Evolutionary conservation across 345 rosid genomes (phyloP).

Genomic region (Noccaea bulbosa): DNA sequence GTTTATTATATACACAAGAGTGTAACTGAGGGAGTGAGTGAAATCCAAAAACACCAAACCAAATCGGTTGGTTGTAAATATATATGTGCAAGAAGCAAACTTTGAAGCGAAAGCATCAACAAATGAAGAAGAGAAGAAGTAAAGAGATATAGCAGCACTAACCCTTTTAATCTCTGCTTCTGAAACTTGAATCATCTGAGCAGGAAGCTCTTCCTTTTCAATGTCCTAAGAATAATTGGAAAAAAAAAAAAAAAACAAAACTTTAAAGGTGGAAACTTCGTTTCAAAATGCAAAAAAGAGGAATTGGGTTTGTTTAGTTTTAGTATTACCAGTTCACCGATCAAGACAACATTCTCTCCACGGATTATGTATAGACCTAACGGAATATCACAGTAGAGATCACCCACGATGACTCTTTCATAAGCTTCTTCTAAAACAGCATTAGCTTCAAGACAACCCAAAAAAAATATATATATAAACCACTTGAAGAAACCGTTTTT

Average conservation of each 20-base stretch:
- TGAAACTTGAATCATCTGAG: slow-evolving; percentile 60
- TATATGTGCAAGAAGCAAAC: slow-evolving; percentile 10
- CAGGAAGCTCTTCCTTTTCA: slow-evolving; percentile 75
- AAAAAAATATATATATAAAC: slow-evolving; percentile 6
- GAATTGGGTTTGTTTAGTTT: neutral
- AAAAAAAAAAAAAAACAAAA: neutral
- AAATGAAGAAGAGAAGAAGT: neutral
- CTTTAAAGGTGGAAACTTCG: slow-evolving; percentile 22
- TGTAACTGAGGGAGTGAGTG: slow-evolving; percentile 10
- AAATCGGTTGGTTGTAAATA: neutral
- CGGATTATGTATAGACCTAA: slow-evolving; percentile 90
- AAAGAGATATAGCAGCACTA: slow-evolving; percentile 14
- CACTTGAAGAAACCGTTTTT: neutral
- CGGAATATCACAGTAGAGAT: slow-evolving; percentile 84
- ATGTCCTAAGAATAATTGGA: slow-evolving; percentile 47
- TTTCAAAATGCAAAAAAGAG: slow-evolving; percentile 18
- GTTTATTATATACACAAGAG: slow-evolving; percentile 26
- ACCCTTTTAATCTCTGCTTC: slow-evolving; percentile 62
- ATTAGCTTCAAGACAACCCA: slow-evolving; percentile 59
- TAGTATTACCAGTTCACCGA: slow-evolving; percentile 82
- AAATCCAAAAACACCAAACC: slow-evolving; percentile 17
- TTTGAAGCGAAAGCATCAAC: slow-evolving; percentile 10
- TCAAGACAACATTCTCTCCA: slow-evolving; percentile 90
- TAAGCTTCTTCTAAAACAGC: slow-evolving; percentile 95
- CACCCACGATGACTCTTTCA: slow-evolving; percentile 88